Percentiles rank a stretch among this genome's conserved stretches.
Evolutionary conservation across 2,329 filamentous ascomycete genomes (phyloP).

Genomic region (Alternaria gaisen): DNA sequence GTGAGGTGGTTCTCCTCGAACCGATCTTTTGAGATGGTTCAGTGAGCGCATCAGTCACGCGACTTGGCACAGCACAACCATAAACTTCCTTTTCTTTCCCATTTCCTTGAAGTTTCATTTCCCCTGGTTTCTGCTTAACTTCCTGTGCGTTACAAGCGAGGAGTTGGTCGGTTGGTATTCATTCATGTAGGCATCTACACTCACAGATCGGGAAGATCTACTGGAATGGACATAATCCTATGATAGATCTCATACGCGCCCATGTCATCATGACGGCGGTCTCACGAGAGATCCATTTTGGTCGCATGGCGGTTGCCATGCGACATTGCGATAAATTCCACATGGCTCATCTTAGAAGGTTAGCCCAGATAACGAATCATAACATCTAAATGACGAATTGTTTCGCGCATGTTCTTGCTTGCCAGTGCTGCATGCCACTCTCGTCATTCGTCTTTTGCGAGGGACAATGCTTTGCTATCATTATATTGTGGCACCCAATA

Average conservation of each 20-base stretch:
- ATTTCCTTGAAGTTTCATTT: slow-evolving; percentile 16
- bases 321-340: neutral
- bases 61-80: neutral
- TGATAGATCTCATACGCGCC: slow-evolving; percentile 6
- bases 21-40: slow-evolving; percentile 17
- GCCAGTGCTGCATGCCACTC: neutral
- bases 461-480: neutral
- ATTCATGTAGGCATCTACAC: slow-evolving; percentile 27
- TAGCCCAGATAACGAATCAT: slow-evolving; percentile 7
- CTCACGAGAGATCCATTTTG: slow-evolving; percentile 4
- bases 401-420: neutral
- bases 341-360: slow-evolving; percentile 1
- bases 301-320: slow-evolving; percentile 7
- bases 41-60: slow-evolving; percentile 13
- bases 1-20: slow-evolving; percentile 30
- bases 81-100: slow-evolving; percentile 8
- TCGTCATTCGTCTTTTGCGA: slow-evolving; percentile 1
- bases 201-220: slow-evolving; percentile 23
- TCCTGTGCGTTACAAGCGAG: slow-evolving; percentile 29
- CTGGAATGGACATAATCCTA: slow-evolving; percentile 18
- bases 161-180: slow-evolving; percentile 33
- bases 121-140: slow-evolving; percentile 4
- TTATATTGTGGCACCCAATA: slow-evolving; percentile 8
- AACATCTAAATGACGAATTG: slow-evolving; percentile 4
- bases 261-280: slow-evolving; percentile 2